A percentile compares a stretch with the other conserved stretches of the same genome.
Conservation (phyloP, 352 stramenopile species). For the Phytopythium kandeliae region DNA sequence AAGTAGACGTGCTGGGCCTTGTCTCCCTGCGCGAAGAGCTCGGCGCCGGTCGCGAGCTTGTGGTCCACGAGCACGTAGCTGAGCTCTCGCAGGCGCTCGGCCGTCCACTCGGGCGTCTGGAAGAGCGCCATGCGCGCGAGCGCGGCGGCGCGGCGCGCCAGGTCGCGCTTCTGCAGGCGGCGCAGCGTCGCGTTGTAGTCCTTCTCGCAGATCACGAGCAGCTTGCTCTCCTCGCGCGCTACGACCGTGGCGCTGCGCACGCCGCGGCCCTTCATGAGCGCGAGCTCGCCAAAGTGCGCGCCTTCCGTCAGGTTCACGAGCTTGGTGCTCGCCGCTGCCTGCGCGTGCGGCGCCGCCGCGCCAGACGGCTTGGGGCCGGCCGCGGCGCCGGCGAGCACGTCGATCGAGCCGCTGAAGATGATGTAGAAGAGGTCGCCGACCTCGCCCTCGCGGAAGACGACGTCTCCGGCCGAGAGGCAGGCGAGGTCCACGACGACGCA, state of each 20-base stretch:
- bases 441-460: conserved; percentile 64
- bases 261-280: conserved; percentile 68
- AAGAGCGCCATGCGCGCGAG: conserved; percentile 69
- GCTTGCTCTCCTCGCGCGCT: conserved; percentile 47
- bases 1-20: conserved; percentile 65
- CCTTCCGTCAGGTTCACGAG: conserved; percentile 68
- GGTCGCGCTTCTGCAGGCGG: conserved; percentile 66
- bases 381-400: conserved; percentile 58
- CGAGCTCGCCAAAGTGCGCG: conserved; percentile 62
- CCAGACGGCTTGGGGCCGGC: too few relatives aligned
- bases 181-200: conserved; percentile 71
- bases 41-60: conserved; percentile 32
- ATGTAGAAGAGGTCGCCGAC: conserved; percentile 75
- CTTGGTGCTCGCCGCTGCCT: conserved; percentile 61
- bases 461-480: conserved; percentile 24
- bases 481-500: conserved; percentile 59
- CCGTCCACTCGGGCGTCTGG: conserved; percentile 68
- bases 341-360: too few relatives aligned
- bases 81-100: conserved; percentile 62
- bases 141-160: conserved; percentile 45
- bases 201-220: conserved; percentile 69
- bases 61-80: conserved; percentile 68
- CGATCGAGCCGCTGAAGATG: conserved; percentile 63
- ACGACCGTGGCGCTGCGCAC: conserved; percentile 66
- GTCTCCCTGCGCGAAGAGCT: conserved; percentile 56